These are phyloP conservation scores for Dalbergia cultrata DNA, from an alignment of 306 rosid genomes.

Conservation along the genomic window DNA sequence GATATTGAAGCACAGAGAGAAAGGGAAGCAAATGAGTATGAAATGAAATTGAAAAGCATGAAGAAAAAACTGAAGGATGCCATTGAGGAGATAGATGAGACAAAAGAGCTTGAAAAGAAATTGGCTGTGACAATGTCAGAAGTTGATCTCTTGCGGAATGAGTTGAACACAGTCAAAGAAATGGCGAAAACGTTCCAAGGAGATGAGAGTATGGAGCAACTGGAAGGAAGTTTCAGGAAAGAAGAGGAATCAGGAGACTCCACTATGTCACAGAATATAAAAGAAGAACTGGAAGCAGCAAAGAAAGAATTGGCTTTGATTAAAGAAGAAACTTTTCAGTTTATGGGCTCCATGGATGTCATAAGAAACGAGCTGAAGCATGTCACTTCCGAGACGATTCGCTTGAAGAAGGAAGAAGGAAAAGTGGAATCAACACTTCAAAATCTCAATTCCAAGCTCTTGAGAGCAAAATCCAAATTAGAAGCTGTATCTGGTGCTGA, in stretches of 20 bases:
- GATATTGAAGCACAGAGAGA: conserved; percentile 66
- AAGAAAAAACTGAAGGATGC: conserved; percentile 57
- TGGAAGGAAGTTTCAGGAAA: conserved; percentile 46
- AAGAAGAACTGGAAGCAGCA: conserved; percentile 68
- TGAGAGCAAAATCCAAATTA: conserved; percentile 77
- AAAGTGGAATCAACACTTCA: conserved; percentile 58
- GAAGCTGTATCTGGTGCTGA: conserved; percentile 79
- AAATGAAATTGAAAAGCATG: conserved; percentile 54
- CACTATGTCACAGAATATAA: conserved; percentile 49
- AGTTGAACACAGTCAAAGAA: conserved; percentile 62
- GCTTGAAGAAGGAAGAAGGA: conserved; percentile 61
- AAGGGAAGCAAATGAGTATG: conserved; percentile 60
- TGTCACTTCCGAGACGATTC: conserved; percentile 55
- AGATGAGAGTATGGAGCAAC: conserved; percentile 46
- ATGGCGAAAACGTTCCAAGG: conserved; percentile 53
- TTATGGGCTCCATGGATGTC: conserved; percentile 87
- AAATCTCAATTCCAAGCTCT: conserved; percentile 72
- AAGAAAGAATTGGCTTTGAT: conserved; percentile 70
- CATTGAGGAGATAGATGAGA: conserved; percentile 59
- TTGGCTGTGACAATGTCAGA: conserved; percentile 72
- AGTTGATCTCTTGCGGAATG: conserved; percentile 68
- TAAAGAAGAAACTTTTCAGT: conserved; percentile 80
- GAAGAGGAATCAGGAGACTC: conserved; percentile 55
- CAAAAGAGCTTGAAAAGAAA: conserved; percentile 71
- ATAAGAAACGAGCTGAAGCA: conserved; percentile 80